Conservation (phyloP, 2,329 filamentous ascomycete species). For the Tolypocladium sp. region DNA sequence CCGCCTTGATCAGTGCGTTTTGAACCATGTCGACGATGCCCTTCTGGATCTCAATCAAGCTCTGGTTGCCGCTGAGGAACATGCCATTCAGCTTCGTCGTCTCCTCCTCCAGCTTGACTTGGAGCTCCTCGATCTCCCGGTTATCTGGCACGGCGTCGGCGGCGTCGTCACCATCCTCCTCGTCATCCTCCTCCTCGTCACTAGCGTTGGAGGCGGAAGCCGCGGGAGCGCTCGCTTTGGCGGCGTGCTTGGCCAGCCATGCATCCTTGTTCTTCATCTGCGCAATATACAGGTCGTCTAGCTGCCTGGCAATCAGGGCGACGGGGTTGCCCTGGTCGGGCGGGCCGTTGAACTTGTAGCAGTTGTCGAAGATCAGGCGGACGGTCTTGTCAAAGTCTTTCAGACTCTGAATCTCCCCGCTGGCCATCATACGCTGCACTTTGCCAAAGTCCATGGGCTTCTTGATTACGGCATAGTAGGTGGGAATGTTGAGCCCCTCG, state of each 20-base stretch:
- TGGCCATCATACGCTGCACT: constrained; percentile 67
- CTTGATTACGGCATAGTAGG: constrained; percentile 90
- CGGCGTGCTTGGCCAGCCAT: constrained; percentile 71
- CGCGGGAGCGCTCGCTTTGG: constrained; percentile 43
- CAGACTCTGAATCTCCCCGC: constrained; percentile 68
- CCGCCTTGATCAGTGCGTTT: constrained; percentile 65
- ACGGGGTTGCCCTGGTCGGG: constrained; percentile 55
- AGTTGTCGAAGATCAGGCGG: constrained; percentile 78
- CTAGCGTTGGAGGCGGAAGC: constrained; percentile 55
- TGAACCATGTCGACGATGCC: constrained; percentile 57
- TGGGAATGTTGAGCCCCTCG: constrained; percentile 85
- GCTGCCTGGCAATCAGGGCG: constrained; percentile 58
- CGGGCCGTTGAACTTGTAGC: constrained; percentile 76
- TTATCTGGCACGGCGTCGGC: constrained; percentile 31
- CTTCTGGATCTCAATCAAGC: constrained; percentile 46
- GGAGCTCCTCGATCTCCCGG: constrained; percentile 41
- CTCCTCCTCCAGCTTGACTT: constrained; percentile 44
- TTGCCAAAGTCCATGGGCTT: constrained; percentile 91
- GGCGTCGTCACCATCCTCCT: constrained; percentile 39
- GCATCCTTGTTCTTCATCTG: constrained; percentile 72
- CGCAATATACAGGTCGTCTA: constrained; percentile 66
- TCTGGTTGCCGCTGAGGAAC: constrained; percentile 40
- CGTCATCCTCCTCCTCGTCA: constrained; percentile 63
- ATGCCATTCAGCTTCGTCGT: constrained; percentile 48
- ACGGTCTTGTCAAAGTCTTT: constrained; percentile 84